Conservation (phyloP, 164 flowering plant genomes). For the Magnolia changhungtana region DNA sequence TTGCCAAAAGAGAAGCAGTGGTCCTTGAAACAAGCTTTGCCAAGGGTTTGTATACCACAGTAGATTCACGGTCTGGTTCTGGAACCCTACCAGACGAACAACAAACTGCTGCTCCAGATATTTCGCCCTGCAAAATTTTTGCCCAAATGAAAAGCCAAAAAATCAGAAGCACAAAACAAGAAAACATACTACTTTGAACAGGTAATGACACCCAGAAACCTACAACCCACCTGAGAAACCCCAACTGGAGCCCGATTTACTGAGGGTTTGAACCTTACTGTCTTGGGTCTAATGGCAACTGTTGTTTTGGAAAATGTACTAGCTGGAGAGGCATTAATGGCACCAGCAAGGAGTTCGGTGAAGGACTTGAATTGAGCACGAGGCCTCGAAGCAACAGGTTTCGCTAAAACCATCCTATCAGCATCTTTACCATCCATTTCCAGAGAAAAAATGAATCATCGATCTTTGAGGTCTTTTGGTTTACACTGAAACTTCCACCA, state of each 20-base stretch:
- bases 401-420: conserved; percentile 62
- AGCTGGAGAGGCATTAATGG: conserved; percentile 54
- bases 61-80: conserved; percentile 34
- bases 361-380: conserved; percentile 36
- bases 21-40: conserved; percentile 76
- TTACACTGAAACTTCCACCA: not conserved
- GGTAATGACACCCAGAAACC: not conserved
- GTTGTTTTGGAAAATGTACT: conserved; percentile 40
- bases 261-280: conserved; percentile 62
- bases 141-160: conserved; percentile 5
- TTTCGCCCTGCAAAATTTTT: conserved; percentile 41
- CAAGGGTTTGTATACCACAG: conserved; percentile 72
- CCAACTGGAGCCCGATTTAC: conserved; percentile 28
- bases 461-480: conserved; percentile 9
- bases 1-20: conserved; percentile 67
- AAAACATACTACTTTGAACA: not conserved
- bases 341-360: conserved; percentile 71
- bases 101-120: conserved; percentile 31
- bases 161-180: not conserved
- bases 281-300: conserved; percentile 80
- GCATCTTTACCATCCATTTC: conserved; percentile 69
- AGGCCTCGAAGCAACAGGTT: conserved; percentile 91
- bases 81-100: conserved; percentile 31
- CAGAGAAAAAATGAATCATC: conserved; percentile 7
- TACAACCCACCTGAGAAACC: conserved; percentile 33